A percentile compares a stretch with the other conserved stretches of the same genome.
Conservation (phyloP, 805 yeast genomes). For the Henningerozyma blattae region DNA sequence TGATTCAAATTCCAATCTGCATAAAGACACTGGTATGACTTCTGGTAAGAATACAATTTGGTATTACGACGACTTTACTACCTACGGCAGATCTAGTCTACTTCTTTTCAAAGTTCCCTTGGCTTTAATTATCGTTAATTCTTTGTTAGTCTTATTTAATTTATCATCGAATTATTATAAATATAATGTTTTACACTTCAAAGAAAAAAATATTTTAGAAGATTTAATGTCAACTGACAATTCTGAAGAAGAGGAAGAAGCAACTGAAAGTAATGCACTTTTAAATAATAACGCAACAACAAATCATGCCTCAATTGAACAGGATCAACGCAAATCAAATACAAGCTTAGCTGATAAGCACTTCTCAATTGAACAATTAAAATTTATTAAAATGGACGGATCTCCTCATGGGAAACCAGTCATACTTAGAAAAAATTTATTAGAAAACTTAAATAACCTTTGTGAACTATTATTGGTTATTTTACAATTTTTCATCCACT, state of each 20-base stretch:
- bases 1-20: too few species aligned
- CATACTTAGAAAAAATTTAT: conserved; percentile 34
- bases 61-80: conserved; percentile 51
- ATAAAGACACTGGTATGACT: too few species aligned
- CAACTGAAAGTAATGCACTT: conserved; percentile 13
- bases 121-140: conserved; percentile 3
- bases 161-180: conserved; percentile 10
- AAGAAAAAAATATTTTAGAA: conserved; percentile 9
- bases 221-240: conserved; percentile 6
- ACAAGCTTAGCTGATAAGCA: conserved; percentile 38
- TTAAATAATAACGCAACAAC: conserved; percentile 3
- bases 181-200: conserved; percentile 9
- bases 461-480: conserved; percentile 36
- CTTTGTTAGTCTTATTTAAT: conserved; percentile 8
- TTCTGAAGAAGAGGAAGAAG: conserved; percentile 3
- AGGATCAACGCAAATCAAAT: not conserved
- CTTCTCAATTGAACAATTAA: conserved; percentile 48
- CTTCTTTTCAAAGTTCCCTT: conserved; percentile 26
- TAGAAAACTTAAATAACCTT: conserved; percentile 44
- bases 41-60: conserved; percentile 28
- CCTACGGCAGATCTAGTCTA: conserved; percentile 34
- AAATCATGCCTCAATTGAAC: conserved; percentile 3
- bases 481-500: conserved; percentile 28
- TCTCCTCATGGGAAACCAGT: conserved; percentile 44
- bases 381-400: conserved; percentile 46